A percentile compares a stretch with the other conserved stretches of the same genome.
phyloP scores from a whole-genome alignment of 2,329 filamentous ascomycete species.

The Hortaea sp. region DNA sequence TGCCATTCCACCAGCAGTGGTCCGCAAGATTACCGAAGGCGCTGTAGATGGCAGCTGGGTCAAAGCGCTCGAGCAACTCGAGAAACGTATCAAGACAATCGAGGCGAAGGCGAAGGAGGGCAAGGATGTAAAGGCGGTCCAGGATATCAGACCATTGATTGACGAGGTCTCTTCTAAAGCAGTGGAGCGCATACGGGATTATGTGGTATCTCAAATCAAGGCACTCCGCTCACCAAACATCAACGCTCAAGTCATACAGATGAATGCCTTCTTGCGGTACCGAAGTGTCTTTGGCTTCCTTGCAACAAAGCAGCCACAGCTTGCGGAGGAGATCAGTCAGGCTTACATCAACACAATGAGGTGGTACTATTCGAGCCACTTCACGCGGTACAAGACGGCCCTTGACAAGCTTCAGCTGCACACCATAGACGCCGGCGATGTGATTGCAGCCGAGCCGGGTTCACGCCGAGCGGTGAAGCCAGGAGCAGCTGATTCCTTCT shows the following conservation, averaged over 20 bases:
- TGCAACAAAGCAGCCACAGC: constrained; percentile 65
- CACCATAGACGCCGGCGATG: constrained; percentile 69
- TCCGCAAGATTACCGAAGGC: constrained; percentile 78
- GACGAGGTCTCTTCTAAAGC: constrained; percentile 79
- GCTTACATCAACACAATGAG: constrained; percentile 98
- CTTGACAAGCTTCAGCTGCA: constrained; percentile 80
- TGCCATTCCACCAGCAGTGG: constrained; percentile 72
- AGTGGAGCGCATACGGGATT: constrained; percentile 88
- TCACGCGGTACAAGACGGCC: constrained; percentile 74
- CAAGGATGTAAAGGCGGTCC: constrained; percentile 60
- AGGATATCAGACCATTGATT: constrained; percentile 76
- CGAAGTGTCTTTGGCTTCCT: constrained; percentile 84
- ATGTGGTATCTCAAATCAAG: constrained; percentile 89
- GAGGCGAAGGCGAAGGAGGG: constrained; percentile 55
- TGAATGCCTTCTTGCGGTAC: constrained; percentile 79
- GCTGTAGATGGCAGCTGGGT: constrained; percentile 85
- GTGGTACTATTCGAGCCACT: constrained; percentile 94
- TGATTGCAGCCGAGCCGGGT: constrained; percentile 56
- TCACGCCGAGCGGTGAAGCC: constrained; percentile 26
- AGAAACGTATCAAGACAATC: constrained; percentile 63
- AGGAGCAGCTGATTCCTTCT: constrained; percentile 67
- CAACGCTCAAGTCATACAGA: constrained; percentile 93
- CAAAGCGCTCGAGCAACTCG: constrained; percentile 70
- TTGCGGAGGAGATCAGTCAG: constrained; percentile 81
- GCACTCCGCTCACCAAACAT: constrained; percentile 88